Evolutionary conservation across 2,329 filamentous ascomycete genomes (phyloP), one percentile per base, ranked within the genome.

Genomic region (Fusarium oxysporum): DNA sequence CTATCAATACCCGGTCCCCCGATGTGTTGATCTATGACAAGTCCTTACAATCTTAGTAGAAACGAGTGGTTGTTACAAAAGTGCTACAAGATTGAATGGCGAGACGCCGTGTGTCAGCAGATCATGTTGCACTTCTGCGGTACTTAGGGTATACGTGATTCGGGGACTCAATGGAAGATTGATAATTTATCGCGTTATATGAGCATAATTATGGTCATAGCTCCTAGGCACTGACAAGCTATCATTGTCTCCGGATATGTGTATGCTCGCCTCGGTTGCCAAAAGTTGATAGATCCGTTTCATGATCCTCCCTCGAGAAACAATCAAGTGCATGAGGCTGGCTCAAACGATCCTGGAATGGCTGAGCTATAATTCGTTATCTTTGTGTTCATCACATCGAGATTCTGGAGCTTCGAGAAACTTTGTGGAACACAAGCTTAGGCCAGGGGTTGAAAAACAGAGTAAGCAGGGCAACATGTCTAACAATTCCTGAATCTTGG

Each of bases 81-180:
- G 71, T 76, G 48, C 55, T 70, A 75, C 65, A 45, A 58, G 63
- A 74, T 73, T 72, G 68, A 66, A 72, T 76, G 62, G 48, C 61
- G 59, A 51, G 57, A 59, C 51, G 47, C 43, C 23, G 28, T 63
- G 70, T 63, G 56, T 50, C 47, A 43, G 44, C 43, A 68, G 67
- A 76, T 68, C 62, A 44, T 32, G 67, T 69, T 70, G 65, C 48
- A 69, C 51, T 54, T 59, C 47, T 43, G 44, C 70, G 50, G 25
- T 41, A 40, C 41, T 30, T 60, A 63, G 51, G 30, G 56, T 48
- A 54, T 50, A 35, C 57, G 28, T 65, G 62, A 67, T 48, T 43
- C 37, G 57, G 61, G 40, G 50, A 54, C 61, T 47, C 41, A 58
- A 23, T 40, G 3, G 25, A 32, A 19, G 40, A 25, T 23, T 55